Percentiles rank a stretch among this genome's conserved stretches.
Conservation (phyloP, 139 green algal genomes). For the Tetraselmis striata region DNA sequence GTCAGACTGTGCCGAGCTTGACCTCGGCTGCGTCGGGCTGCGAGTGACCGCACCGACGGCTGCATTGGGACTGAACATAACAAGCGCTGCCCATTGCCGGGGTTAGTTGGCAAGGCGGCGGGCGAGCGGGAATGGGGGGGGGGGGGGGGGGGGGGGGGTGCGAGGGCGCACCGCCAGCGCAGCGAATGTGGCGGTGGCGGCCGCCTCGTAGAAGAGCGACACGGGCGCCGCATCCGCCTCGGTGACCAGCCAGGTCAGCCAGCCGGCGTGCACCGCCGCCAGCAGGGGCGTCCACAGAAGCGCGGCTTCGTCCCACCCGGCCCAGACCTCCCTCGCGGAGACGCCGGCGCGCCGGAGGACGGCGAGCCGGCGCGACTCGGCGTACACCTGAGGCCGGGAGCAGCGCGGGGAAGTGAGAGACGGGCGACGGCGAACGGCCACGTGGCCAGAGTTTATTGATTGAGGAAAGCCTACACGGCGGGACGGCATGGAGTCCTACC, state of each 20-base stretch:
- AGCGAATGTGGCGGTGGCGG: not conserved
- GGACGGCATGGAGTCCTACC: not conserved
- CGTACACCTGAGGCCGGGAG: not conserved
- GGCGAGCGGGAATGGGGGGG: no score
- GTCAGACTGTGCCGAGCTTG: no score
- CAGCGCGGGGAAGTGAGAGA: slow-evolving; percentile 8
- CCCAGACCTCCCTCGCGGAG: not conserved
- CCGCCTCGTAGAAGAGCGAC: not conserved
- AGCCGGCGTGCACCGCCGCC: not conserved
- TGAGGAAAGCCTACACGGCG: not conserved
- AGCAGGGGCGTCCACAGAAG: not conserved
- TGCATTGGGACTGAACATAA: no score
- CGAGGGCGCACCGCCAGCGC: not conserved
- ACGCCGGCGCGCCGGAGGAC: slow-evolving; percentile 3
- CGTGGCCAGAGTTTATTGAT: no score
- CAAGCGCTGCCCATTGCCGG: no score
- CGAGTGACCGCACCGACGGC: no score
- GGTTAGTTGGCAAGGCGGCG: no score
- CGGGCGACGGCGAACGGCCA: not conserved
- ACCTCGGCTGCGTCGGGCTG: no score
- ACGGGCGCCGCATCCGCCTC: not conserved
- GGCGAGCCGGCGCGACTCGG: not conserved
- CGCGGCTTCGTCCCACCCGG: not conserved
- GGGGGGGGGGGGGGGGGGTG: no score
- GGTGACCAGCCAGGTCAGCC: not conserved